Evolutionary conservation across 2,329 filamentous ascomycete genomes (phyloP).

Genomic region (Immersiporthe knoxdaviesiana): DNA sequence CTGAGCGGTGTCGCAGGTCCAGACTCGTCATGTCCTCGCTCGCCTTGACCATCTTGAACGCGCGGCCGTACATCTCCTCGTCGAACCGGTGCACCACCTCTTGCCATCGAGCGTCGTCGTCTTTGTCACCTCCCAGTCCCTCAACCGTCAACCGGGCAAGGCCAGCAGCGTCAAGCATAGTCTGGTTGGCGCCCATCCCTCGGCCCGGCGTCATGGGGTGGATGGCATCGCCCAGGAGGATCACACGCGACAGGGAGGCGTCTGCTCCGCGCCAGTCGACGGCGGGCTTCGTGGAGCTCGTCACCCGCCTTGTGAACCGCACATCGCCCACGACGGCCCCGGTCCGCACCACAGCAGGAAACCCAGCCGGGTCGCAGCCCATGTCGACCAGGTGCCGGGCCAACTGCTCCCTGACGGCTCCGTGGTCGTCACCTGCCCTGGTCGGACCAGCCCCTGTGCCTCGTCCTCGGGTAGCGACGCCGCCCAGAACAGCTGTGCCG

Average conservation of each 20-base stretch:
- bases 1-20: not conserved
- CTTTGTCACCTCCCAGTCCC: not conserved
- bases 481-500: constrained; percentile 1
- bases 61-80: not conserved
- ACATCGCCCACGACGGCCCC: not conserved
- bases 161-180: not conserved
- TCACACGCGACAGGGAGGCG: not conserved
- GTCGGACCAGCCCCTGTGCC: not conserved
- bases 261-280: not conserved
- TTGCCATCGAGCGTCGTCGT: not conserved
- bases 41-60: constrained; percentile 5
- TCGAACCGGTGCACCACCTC: not conserved
- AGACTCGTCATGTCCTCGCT: constrained; percentile 9
- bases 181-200: constrained; percentile 7
- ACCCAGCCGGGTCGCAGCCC: not conserved
- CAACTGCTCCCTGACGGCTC: not conserved
- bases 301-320: not conserved
- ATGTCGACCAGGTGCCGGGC: not conserved
- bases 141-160: not conserved
- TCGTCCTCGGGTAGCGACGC: not conserved
- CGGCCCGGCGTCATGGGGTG: constrained; percentile 5
- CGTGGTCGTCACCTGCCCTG: not conserved
- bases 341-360: not conserved
- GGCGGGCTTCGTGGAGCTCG: not conserved
- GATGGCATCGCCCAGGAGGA: constrained; percentile 6